Conservation (phyloP, 1,284 basidiomycete genomes). For the Ustilago cynodontis region DNA sequence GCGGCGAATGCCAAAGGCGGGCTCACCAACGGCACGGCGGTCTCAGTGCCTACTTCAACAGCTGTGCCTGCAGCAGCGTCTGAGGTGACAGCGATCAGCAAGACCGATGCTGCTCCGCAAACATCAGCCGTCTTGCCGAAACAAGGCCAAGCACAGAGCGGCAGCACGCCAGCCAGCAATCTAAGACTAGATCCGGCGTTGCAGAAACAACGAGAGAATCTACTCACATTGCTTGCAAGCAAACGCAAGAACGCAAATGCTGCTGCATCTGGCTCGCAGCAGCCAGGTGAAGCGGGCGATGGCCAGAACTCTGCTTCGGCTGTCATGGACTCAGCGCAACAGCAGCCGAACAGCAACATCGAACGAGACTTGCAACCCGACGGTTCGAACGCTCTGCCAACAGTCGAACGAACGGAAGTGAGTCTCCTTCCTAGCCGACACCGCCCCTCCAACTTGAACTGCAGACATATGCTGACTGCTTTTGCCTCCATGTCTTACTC, state of each 20-base stretch:
- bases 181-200: constrained; percentile 32
- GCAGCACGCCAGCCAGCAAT: not conserved
- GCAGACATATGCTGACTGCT: constrained; percentile 2
- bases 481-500: constrained; percentile 4
- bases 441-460: not conserved
- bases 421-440: not conserved
- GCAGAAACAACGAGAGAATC: constrained; percentile 33
- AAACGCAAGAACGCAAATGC: constrained; percentile 21
- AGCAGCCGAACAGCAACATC: not conserved
- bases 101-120: not conserved
- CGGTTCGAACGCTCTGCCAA: not conserved
- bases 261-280: not conserved
- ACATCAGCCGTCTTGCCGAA: not conserved
- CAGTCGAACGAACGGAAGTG: constrained; percentile 23
- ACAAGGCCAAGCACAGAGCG: too few species aligned
- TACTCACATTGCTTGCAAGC: constrained; percentile 35
- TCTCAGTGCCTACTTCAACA: not conserved
- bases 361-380: not conserved
- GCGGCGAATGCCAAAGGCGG: not conserved
- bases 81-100: not conserved
- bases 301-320: not conserved
- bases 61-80: not conserved
- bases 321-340: not conserved
- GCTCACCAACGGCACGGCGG: not conserved
- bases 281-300: not conserved